A percentile compares a stretch with the other conserved stretches of the same genome.
Conservation (phyloP, 164 flowering plant genomes). For the Magnolia kwangsiensis region DNA sequence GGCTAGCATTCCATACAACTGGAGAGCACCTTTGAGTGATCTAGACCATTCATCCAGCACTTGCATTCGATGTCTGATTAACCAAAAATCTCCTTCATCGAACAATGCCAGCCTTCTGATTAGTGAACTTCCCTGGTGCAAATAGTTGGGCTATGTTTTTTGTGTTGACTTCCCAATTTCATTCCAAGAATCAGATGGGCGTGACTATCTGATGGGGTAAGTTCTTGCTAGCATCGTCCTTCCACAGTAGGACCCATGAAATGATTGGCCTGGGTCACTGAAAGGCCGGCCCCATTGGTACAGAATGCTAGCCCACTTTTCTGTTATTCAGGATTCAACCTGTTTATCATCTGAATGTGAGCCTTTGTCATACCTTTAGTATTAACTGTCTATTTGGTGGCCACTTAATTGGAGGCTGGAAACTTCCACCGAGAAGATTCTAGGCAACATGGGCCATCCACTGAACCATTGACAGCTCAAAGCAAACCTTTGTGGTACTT, state of each 20-base stretch:
- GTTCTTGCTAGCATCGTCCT: background rate
- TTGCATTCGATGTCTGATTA: background rate
- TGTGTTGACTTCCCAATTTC: no score
- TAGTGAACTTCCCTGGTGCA: background rate
- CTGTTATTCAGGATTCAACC: no score
- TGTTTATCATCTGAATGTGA: background rate
- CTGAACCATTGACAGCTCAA: no score
- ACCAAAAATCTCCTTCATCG: background rate
- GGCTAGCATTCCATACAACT: slow-evolving; percentile 30
- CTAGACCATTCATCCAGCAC: slow-evolving; percentile 29
- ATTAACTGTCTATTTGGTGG: background rate
- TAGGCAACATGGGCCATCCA: no score
- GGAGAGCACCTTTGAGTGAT: slow-evolving; percentile 27
- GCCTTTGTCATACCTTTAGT: background rate
- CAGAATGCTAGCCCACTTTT: no score
- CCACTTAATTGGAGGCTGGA: background rate
- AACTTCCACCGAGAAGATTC: background rate
- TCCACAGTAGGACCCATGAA: background rate
- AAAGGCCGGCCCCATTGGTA: background rate
- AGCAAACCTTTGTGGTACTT: no score
- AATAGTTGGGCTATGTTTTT: no score
- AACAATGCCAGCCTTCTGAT: background rate
- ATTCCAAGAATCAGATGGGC: no score
- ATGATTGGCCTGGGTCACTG: background rate
- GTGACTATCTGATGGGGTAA: background rate